Base-by-base conservation (phyloP, 805 yeast genomes). In the Candida vaughaniae region DNA sequence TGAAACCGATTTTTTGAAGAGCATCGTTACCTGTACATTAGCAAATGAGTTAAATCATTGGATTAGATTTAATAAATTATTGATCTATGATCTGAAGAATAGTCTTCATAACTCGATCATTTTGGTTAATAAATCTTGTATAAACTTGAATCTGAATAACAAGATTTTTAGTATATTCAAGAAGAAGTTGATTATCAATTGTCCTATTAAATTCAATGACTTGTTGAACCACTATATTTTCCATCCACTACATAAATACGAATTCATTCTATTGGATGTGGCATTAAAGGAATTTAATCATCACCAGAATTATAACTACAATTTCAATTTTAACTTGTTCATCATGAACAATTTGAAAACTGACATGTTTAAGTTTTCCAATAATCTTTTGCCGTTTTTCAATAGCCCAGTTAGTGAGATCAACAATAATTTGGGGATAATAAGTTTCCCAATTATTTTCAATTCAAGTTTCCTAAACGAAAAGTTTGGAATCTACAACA, bases 91-190 rank as follows among this genome's bases (percentile, higher is more conserved):
- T 23, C 60, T 65, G 44, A 65, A 65, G 33, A 64, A 69, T 42
- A 60, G 63, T 18, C 51, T 77, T 7, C 82, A 78, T 43, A 75
- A 76, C 49, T 65, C 79, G 0, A 70, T 77, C 14, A 76, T 77
- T 11, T 60, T 76, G 46, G 66, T 75, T 6, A 76, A 75, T 46
- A 75, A 72, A 30, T 41, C 43, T 16, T 6, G 35, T 15, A 29
- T 36, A 9, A 38, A 38, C 14, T 33, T 33, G 23, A 47, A 43
- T 26, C 26, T 25, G 29, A 28, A 33, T 33, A 39, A 33, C 36
- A 36, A 34, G 33, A 39, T 73, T 25, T 60, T 73, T 33, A 59
- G 64, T 31, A 52, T 77, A 16, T 61, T 73, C 35, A 76, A 75
- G 46, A 66, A 76, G 42, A 70, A 69, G 39, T 48, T 77, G 16